Percentiles rank a stretch among this genome's conserved stretches.
These are phyloP conservation scores for Penicillium nucicola DNA, from an alignment of 495 filamentous ascomycete genomes.

Conservation along the genomic window DNA sequence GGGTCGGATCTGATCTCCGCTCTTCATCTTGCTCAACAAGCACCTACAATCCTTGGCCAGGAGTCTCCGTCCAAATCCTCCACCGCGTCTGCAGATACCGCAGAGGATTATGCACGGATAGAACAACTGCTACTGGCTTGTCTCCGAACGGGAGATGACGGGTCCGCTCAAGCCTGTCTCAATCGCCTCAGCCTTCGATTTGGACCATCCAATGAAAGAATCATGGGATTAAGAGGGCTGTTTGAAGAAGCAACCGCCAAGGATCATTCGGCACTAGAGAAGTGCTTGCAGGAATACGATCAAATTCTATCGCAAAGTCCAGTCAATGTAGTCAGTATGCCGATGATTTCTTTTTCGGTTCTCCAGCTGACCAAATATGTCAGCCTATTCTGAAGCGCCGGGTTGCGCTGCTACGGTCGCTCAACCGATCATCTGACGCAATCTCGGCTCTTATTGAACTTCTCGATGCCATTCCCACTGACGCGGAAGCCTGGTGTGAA, in stretches of 20 bases:
- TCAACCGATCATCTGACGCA: constrained; percentile 67
- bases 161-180: constrained; percentile 70
- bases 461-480: constrained; percentile 80
- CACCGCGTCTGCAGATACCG: constrained; percentile 50
- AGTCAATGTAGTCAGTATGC: constrained; percentile 68
- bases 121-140: constrained; percentile 84
- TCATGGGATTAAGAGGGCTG: constrained; percentile 77
- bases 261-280: constrained; percentile 58
- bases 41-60: constrained; percentile 61
- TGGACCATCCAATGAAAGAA: constrained; percentile 73
- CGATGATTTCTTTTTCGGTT: background rate
- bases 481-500: constrained; percentile 93
- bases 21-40: constrained; percentile 73
- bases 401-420: constrained; percentile 71
- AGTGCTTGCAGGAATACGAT: constrained; percentile 73
- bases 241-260: constrained; percentile 81
- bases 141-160: constrained; percentile 80
- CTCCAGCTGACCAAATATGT: constrained; percentile 7
- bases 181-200: constrained; percentile 74
- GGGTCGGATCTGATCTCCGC: constrained; percentile 48
- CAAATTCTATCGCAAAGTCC: constrained; percentile 67
- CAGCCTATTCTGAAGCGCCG: constrained; percentile 86
- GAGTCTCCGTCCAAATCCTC: constrained; percentile 45
- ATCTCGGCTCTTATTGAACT: constrained; percentile 69
- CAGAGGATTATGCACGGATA: constrained; percentile 75